Percentiles rank a stretch among this genome's conserved stretches.
phyloP scores from a whole-genome alignment of 2,329 filamentous ascomycete species.

The Bisporella sp. region DNA sequence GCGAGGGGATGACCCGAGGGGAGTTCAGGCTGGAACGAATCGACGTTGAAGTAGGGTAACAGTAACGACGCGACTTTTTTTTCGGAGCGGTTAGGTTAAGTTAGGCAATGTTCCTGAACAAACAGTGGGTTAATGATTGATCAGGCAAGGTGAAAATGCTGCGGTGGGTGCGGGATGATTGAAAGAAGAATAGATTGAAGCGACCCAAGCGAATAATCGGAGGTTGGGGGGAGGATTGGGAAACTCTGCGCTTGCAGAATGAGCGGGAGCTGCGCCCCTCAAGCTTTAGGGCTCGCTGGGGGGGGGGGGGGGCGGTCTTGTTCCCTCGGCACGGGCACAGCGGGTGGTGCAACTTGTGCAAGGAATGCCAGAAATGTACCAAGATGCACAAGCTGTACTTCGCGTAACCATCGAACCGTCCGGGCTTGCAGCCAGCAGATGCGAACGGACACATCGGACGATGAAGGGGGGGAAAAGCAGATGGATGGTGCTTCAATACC shows the following conservation, averaged over 20 bases:
- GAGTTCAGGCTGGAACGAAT: slow-evolving; percentile 5
- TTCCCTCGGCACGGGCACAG: too few species aligned
- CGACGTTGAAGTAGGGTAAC: neutral
- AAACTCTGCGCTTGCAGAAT: slow-evolving; percentile 1
- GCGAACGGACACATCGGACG: too few species aligned
- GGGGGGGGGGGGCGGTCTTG: too few species aligned
- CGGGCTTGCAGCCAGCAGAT: too few species aligned
- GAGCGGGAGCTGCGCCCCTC: too few species aligned
- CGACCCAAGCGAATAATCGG: slow-evolving; percentile 17
- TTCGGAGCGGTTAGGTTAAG: neutral
- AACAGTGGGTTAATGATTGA: slow-evolving; percentile 26
- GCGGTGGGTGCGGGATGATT: slow-evolving; percentile 23
- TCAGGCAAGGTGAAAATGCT: slow-evolving; percentile 23
- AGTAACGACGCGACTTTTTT: neutral
- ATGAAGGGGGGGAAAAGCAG: too few species aligned
- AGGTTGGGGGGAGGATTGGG: slow-evolving; percentile 10
- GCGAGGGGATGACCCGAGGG: slow-evolving; percentile 22
- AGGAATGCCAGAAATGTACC: too few species aligned
- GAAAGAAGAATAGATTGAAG: slow-evolving; percentile 26
- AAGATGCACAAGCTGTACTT: too few species aligned
- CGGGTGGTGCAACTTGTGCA: too few species aligned
- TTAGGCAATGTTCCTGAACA: slow-evolving; percentile 14
- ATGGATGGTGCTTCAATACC: too few species aligned
- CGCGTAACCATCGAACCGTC: too few species aligned
- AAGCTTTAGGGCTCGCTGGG: too few species aligned